phyloP scores from a whole-genome alignment of 169 alveolate genomes.

The Hepatocystis sp. region DNA sequence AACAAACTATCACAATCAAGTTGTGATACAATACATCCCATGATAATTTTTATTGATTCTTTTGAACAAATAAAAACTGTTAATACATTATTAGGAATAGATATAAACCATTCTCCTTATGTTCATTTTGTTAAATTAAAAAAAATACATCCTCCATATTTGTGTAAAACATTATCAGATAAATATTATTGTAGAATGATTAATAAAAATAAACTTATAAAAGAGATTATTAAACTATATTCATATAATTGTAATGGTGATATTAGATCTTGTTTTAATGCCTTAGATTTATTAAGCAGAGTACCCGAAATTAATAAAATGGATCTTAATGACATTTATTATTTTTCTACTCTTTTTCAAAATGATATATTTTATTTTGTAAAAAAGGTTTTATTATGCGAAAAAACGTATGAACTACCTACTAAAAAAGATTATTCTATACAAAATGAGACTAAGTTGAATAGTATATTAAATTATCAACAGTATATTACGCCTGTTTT shows the following conservation, averaged over 20 bases:
- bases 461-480: no score
- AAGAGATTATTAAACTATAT: constrained; percentile 30
- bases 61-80: constrained; percentile 62
- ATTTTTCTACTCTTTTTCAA: constrained; percentile 31
- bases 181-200: constrained; percentile 59
- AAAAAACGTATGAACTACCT: not conserved
- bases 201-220: constrained; percentile 31
- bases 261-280: constrained; percentile 66
- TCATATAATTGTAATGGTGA: constrained; percentile 73
- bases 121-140: constrained; percentile 61
- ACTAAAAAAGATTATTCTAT: constrained; percentile 7
- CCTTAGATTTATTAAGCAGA: constrained; percentile 66
- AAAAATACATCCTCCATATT: constrained; percentile 54
- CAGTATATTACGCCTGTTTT: no score
- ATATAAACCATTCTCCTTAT: constrained; percentile 63
- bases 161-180: constrained; percentile 44
- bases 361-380: constrained; percentile 68
- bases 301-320: constrained; percentile 31
- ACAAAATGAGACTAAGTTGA: no score
- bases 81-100: constrained; percentile 65
- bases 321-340: constrained; percentile 28
- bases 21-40: constrained; percentile 61
- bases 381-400: constrained; percentile 38
- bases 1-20: no score
- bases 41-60: constrained; percentile 58